Percentiles rank a stretch among this genome's conserved stretches.
These are phyloP conservation scores for Fusarium dimerum DNA, from an alignment of 2,329 filamentous ascomycete species.

Conservation along the genomic window DNA sequence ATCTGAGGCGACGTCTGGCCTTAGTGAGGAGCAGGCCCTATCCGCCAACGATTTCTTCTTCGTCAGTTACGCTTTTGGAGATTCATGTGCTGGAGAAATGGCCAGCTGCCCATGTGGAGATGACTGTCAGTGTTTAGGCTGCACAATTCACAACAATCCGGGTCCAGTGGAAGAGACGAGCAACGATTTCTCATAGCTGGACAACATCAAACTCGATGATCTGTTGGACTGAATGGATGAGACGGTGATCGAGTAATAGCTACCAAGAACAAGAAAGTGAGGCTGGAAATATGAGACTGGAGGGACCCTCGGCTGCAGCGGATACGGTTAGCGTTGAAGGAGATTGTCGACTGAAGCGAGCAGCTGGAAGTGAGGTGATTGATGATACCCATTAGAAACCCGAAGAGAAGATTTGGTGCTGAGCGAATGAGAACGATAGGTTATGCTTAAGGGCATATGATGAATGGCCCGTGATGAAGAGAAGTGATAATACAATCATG, in stretches of 20 bases:
- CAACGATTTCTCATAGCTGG: conserved; percentile 4
- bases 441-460: neutral
- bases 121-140: conserved; percentile 60
- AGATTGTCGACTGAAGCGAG: neutral
- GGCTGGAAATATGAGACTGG: too few relatives aligned
- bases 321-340: neutral
- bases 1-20: conserved; percentile 46
- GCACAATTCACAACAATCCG: conserved; percentile 50
- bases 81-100: conserved; percentile 50
- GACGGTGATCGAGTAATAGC: too few relatives aligned
- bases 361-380: neutral
- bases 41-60: conserved; percentile 60
- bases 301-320: too few relatives aligned
- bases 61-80: conserved; percentile 53
- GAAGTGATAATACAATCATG: too few relatives aligned
- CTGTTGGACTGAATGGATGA: neutral
- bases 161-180: conserved; percentile 11
- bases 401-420: neutral
- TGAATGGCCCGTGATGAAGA: too few relatives aligned
- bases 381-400: neutral
- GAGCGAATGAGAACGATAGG: neutral
- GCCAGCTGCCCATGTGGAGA: conserved; percentile 59
- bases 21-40: conserved; percentile 52
- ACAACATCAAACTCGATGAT: neutral
- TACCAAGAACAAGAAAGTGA: too few relatives aligned